These are phyloP conservation scores for Coemansia pectinata DNA, from an alignment of 192 early-diverging fungal genomes.

Conservation along the genomic window DNA sequence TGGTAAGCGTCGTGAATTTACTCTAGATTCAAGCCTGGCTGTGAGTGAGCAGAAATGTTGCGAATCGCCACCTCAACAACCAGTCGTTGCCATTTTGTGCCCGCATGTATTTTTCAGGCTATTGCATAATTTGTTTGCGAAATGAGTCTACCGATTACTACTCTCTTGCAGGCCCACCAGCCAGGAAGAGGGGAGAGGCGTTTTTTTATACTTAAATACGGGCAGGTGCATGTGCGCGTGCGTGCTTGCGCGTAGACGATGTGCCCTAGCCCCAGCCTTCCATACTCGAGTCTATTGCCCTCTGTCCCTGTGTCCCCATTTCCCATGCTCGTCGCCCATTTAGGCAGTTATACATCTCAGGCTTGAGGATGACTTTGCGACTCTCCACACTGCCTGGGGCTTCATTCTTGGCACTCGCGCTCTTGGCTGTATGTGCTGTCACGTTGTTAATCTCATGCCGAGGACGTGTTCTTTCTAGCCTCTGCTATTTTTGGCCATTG, in stretches of 20 bases:
- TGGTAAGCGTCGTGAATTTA: conserved; percentile 1
- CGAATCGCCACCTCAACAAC: neutral
- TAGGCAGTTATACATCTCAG: conserved; percentile 4
- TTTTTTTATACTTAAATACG: neutral
- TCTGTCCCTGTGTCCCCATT: conserved; percentile 5
- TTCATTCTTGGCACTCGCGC: neutral
- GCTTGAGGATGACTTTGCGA: neutral
- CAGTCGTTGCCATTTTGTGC: neutral
- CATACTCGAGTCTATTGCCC: neutral
- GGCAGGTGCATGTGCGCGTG: neutral
- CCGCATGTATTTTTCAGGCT: neutral
- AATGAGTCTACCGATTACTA: conserved; percentile 2
- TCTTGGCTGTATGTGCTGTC: neutral
- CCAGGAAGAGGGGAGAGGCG: conserved; percentile 2
- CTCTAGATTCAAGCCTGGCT: neutral
- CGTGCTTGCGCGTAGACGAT: neutral
- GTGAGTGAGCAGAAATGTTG: neutral
- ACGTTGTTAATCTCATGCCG: neutral
- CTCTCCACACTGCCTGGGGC: neutral
- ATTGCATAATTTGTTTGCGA: neutral
- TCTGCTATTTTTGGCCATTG: neutral
- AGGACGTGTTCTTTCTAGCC: neutral
- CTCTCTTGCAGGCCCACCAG: neutral
- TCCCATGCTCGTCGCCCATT: conserved; percentile 3
- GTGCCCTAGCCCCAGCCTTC: neutral